Percentiles rank a stretch among this genome's conserved stretches.
Conservation (phyloP, 371 early-diverging fungal species). For the Lichtheimia ornata region DNA sequence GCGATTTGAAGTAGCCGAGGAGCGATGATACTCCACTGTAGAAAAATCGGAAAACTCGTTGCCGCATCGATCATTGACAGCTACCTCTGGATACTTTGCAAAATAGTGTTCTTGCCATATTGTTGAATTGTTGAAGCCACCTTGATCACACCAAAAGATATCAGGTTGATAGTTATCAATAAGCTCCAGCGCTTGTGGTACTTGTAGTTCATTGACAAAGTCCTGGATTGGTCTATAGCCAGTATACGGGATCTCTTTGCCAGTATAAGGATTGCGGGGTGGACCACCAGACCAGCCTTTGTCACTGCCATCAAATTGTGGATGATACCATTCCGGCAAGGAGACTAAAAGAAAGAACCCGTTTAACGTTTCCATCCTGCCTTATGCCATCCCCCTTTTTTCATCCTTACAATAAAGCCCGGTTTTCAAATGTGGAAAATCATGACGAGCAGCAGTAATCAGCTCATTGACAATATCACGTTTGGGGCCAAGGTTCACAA, state of each 20-base stretch:
- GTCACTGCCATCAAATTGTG: constrained; percentile 21
- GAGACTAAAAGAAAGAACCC: constrained; percentile 24
- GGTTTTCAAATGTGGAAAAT: constrained; percentile 27
- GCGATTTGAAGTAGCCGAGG: not conserved
- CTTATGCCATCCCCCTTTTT: not conserved
- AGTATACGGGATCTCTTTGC: constrained; percentile 19
- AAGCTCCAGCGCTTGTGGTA: constrained; percentile 35
- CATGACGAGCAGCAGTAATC: constrained; percentile 16
- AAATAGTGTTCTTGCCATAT: constrained; percentile 31
- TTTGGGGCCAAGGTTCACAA: constrained; percentile 17
- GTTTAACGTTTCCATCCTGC: not conserved
- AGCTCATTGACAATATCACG: constrained; percentile 33
- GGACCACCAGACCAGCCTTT: constrained; percentile 28
- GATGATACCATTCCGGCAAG: constrained; percentile 42
- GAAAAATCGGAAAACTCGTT: constrained; percentile 12
- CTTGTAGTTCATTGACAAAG: constrained; percentile 38
- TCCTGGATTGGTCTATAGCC: constrained; percentile 16
- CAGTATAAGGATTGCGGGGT: constrained; percentile 32
- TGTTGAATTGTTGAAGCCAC: constrained; percentile 39
- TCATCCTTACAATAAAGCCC: constrained; percentile 31
- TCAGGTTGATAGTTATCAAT: constrained; percentile 26
- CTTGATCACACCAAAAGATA: constrained; percentile 43
- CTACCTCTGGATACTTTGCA: constrained; percentile 18
- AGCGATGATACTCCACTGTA: constrained; percentile 14
- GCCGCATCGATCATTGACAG: constrained; percentile 25